These are phyloP conservation scores for Aspergillus carbonarius DNA, from an alignment of 2,329 filamentous ascomycete species.

Conservation along the genomic window DNA sequence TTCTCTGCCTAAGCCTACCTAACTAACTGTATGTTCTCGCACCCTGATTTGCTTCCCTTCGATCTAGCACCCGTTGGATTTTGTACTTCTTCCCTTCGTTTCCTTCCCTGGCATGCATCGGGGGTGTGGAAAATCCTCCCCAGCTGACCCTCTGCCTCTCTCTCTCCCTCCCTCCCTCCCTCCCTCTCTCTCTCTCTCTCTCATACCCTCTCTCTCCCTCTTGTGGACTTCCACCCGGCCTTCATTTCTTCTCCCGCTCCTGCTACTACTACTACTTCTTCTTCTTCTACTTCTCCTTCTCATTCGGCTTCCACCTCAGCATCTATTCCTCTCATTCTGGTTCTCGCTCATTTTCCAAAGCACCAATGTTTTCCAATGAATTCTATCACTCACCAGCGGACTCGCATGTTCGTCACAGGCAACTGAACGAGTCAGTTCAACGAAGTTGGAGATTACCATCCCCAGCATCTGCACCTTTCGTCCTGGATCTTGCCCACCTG, in stretches of 20 bases:
- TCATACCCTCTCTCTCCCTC: not conserved
- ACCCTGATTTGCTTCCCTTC: not conserved
- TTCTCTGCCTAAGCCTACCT: conserved; percentile 2
- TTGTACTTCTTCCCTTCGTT: not conserved
- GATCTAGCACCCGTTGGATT: not conserved
- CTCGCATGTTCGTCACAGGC: not conserved
- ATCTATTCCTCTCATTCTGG: not conserved
- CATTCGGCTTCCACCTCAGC: not conserved
- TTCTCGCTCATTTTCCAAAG: not conserved
- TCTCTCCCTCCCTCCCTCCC: not conserved
- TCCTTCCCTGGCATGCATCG: not conserved
- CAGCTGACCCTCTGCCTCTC: not conserved
- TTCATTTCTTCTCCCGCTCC: not conserved
- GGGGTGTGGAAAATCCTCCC: not conserved
- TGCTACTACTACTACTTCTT: not conserved
- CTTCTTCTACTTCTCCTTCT: not conserved
- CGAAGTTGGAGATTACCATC: not conserved
- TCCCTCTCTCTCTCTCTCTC: not conserved
- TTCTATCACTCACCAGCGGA: conserved; percentile 8
- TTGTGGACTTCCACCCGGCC: not conserved
- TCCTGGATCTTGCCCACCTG: not conserved
- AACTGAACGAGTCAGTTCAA: not conserved
- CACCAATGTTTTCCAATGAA: conserved; percentile 2
- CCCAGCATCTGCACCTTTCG: not conserved
- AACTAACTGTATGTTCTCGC: conserved; percentile 5